phyloP scores from a whole-genome alignment of 2,329 filamentous ascomycete species.

The Monosporascus cannonballus region DNA sequence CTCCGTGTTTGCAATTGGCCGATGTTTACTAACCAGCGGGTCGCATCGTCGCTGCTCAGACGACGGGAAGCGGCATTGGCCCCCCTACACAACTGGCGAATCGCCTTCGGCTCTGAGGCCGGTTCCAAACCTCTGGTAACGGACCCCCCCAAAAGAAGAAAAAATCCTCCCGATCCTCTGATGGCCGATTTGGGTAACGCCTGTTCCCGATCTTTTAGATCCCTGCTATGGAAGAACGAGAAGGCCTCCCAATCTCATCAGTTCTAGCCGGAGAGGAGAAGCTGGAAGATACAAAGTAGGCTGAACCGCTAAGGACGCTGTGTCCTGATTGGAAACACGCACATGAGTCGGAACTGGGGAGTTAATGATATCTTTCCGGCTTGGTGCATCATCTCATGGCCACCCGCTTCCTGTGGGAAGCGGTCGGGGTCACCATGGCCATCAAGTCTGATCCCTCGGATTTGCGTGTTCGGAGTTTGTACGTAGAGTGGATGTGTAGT shows the following conservation, averaged over 20 bases:
- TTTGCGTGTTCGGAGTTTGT: background rate
- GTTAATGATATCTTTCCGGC: slow-evolving; percentile 7
- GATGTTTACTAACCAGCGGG: background rate
- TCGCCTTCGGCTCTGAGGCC: background rate
- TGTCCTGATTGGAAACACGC: background rate
- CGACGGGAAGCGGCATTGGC: background rate
- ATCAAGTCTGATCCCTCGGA: background rate
- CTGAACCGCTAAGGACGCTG: background rate
- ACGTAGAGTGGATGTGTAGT: no score
- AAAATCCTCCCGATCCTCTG: background rate
- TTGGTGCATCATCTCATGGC: slow-evolving; percentile 13
- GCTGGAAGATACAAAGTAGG: background rate
- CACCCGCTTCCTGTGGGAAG: slow-evolving; percentile 8
- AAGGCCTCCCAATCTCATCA: background rate
- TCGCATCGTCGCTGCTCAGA: background rate
- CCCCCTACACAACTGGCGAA: background rate
- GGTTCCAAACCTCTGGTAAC: background rate
- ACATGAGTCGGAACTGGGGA: slow-evolving; percentile 3
- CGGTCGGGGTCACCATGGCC: background rate
- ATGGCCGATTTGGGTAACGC: background rate
- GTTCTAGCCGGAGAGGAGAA: background rate
- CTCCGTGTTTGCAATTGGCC: background rate
- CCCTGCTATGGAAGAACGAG: background rate
- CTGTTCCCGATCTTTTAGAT: background rate
- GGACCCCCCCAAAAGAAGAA: background rate